A percentile compares a stretch with the other conserved stretches of the same genome.
phyloP scores from a whole-genome alignment of 164 flowering plant genomes.

The Vitis labrusca region DNA sequence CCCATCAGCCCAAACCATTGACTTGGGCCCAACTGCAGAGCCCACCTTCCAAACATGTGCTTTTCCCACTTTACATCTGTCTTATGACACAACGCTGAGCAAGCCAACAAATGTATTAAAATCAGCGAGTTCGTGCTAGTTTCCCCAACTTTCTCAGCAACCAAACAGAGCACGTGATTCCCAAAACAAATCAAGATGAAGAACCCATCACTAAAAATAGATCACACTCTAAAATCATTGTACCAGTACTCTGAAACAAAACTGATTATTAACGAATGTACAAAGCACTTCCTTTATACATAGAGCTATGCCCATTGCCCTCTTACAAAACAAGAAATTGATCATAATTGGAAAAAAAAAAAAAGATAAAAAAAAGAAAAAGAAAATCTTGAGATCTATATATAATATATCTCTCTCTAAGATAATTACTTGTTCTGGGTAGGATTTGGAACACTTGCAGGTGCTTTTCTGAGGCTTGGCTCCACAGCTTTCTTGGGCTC shows the following conservation, averaged over 20 bases:
- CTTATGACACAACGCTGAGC: not conserved
- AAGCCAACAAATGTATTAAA: too few species aligned
- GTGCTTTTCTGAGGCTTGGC: constrained; percentile 47
- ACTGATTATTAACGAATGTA: too few species aligned
- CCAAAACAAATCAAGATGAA: too few species aligned
- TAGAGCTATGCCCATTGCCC: not conserved
- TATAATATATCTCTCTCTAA: not conserved
- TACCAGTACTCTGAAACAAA: too few species aligned
- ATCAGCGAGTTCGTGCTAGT: not conserved
- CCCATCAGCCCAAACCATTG: too few species aligned
- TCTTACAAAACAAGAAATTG: not conserved
- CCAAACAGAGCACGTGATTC: too few species aligned
- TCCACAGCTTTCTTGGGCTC: constrained; percentile 62
- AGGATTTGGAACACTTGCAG: constrained; percentile 53
- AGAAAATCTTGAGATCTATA: not conserved
- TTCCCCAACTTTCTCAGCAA: too few species aligned
- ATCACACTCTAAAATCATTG: too few species aligned
- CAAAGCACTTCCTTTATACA: not conserved
- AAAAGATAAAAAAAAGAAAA: not conserved
- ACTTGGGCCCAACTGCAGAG: not conserved
- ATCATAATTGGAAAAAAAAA: not conserved
- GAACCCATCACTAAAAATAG: too few species aligned
- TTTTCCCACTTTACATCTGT: constrained; percentile 19
- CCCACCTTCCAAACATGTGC: constrained; percentile 19
- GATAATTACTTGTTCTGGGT: constrained; percentile 43